Conservation (phyloP, 495 filamentous ascomycete genomes). For the Antarctomyces pellizariae region DNA sequence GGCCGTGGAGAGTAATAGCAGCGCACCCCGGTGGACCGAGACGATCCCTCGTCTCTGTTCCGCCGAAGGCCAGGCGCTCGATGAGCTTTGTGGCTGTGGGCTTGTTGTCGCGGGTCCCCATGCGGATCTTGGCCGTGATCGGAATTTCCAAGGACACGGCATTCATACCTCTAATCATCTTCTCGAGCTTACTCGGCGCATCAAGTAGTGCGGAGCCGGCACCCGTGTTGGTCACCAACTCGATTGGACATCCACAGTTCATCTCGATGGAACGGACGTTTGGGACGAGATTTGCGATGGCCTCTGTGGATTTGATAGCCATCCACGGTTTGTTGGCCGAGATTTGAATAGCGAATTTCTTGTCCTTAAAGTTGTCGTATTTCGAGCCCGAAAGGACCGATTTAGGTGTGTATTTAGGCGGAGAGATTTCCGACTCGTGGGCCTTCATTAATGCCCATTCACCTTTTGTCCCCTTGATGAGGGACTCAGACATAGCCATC, state of each 20-base stretch:
- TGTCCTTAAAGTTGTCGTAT: slow-evolving; percentile 66
- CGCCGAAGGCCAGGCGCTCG: slow-evolving; percentile 61
- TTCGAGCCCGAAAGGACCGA: slow-evolving; percentile 33
- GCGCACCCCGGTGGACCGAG: slow-evolving; percentile 58
- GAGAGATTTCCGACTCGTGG: slow-evolving; percentile 52
- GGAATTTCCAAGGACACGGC: slow-evolving; percentile 67
- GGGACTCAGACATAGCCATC: slow-evolving; percentile 82
- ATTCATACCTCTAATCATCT: slow-evolving; percentile 89
- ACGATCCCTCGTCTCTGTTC: slow-evolving; percentile 35
- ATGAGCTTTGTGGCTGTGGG: slow-evolving; percentile 62
- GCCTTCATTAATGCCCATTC: slow-evolving; percentile 92
- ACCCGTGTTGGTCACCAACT: slow-evolving; percentile 66
- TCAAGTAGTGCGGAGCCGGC: slow-evolving; percentile 92
- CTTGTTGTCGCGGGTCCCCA: slow-evolving; percentile 58
- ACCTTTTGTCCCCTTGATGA: slow-evolving; percentile 72
- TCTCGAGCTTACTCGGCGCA: slow-evolving; percentile 56
- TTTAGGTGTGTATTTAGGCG: slow-evolving; percentile 28
- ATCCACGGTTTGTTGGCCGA: slow-evolving; percentile 73
- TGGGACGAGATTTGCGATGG: slow-evolving; percentile 50
- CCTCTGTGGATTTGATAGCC: slow-evolving; percentile 67
- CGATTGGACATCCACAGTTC: slow-evolving; percentile 94
- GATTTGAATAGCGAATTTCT: slow-evolving; percentile 80
- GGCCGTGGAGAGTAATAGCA: slow-evolving; percentile 80
- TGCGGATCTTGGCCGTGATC: slow-evolving; percentile 83
- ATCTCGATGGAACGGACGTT: slow-evolving; percentile 73